Base-by-base conservation (phyloP, 2,329 filamentous ascomycete species). In the Paracorniculantispora psalliotae region DNA sequence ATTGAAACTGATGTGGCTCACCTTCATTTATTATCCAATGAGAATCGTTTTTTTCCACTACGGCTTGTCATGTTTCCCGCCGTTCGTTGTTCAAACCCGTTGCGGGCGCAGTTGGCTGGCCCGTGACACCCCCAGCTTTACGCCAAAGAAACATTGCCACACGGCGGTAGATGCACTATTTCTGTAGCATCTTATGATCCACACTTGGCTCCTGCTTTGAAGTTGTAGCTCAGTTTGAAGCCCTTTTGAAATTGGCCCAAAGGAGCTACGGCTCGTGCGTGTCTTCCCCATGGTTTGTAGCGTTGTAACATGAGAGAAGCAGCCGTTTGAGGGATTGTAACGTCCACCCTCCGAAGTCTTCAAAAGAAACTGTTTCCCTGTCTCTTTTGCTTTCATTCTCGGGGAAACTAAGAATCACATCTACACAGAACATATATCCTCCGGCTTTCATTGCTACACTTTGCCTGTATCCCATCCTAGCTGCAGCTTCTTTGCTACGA, bases 31-130 rank as follows among this genome's bases (percentile, higher is more conserved):
- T 12, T 48, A 28, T 21, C 57, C 57, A 54, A 59, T 54, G 43
- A 59, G 21, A 12, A 15, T 25, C 26, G 10, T 44, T 43, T 50
- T 25, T 50, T 57, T 50, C 47, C 37, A 47, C 41, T 26, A 19
- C 54, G 15, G 33, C 33, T 44, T 44, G 55, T 50, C 26, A 23
- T 57, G 21, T 49, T 57, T 50, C 35, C 43, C 46, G 37, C 35
- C 15, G 55, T 50, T 50, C 55, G 50, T 54, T 59, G 49, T 53
- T 53, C 49, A 26, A 53, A 17, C 50, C 37, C 28, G 39, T 48
- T 59, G 57, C 57, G 57, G 57, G 57, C 50, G 57, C 50, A 59
- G 57, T 48, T 53, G 50, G 13, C 44, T 59, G 57, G 57, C 54
- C 57, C 57, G 57, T 59, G 57, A 39, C 50, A 53, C 50, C 57